A percentile compares a stretch with the other conserved stretches of the same genome.
Evolutionary conservation across 805 yeast genomes (phyloP).

Genomic region (Lipomyces yamanashiensis): DNA sequence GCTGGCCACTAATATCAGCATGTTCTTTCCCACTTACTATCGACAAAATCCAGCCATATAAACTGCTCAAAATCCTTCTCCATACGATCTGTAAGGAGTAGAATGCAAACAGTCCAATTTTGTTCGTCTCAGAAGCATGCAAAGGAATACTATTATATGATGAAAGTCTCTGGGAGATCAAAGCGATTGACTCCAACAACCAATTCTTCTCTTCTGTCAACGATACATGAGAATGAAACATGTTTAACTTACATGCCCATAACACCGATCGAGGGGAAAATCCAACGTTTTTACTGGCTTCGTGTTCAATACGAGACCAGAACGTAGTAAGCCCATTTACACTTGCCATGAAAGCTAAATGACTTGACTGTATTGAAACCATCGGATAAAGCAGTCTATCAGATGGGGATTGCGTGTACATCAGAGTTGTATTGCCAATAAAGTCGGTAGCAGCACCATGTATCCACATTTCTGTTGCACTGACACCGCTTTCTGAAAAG

Average conservation of each 20-base stretch:
- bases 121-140: neutral
- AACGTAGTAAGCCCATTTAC: neutral
- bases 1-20: neutral
- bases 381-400: constrained; percentile 27
- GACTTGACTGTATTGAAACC: constrained; percentile 15
- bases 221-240: neutral
- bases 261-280: constrained; percentile 17
- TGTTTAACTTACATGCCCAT: constrained; percentile 17
- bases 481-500: constrained; percentile 1
- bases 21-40: neutral
- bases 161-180: constrained; percentile 4
- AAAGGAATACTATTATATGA: neutral
- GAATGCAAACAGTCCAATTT: neutral
- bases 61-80: constrained; percentile 11
- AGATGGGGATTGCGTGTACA: constrained; percentile 23
- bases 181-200: constrained; percentile 7
- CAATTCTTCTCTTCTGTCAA: neutral
- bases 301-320: constrained; percentile 4
- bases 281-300: neutral
- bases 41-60: constrained; percentile 1
- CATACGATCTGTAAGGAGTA: neutral
- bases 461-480: constrained; percentile 8
- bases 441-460: constrained; percentile 11
- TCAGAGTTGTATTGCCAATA: constrained; percentile 3
- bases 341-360: constrained; percentile 12